Evolutionary conservation across 176 grass and related monocot species (phyloP).

Genomic region (Eremochloa ophiuroides): DNA sequence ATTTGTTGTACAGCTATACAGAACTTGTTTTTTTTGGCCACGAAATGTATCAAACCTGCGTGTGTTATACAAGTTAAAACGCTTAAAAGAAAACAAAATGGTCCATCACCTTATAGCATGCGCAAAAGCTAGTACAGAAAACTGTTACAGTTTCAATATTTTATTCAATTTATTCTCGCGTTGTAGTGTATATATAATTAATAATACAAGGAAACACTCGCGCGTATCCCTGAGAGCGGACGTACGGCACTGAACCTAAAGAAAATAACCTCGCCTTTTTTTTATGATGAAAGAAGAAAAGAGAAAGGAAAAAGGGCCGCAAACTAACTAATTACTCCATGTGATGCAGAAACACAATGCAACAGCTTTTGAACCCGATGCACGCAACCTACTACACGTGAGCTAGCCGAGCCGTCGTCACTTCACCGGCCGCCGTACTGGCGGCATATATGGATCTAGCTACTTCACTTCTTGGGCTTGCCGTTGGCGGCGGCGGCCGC

Average conservation of each 20-base stretch:
- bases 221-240: not conserved
- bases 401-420: not conserved
- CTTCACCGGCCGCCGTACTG: not conserved
- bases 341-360: not conserved
- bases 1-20: not conserved
- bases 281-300: not conserved
- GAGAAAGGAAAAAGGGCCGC: not conserved
- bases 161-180: slow-evolving; percentile 18
- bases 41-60: not conserved
- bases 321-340: slow-evolving; percentile 4
- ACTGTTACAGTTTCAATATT: not conserved
- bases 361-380: not conserved
- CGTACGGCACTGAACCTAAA: not conserved
- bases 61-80: not conserved
- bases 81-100: not conserved
- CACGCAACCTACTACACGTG: slow-evolving; percentile 19
- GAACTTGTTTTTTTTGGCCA: not conserved
- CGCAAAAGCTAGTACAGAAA: not conserved
- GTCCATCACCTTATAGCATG: not conserved
- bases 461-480: slow-evolving; percentile 29
- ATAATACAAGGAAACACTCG: not conserved
- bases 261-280: not conserved
- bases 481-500: slow-evolving; percentile 9
- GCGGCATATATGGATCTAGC: not conserved
- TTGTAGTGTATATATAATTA: not conserved